Evolutionary conservation across 176 grass and related monocot species (phyloP), one percentile per base, ranked within the genome.

Genomic region (Eragrostis nindensis): DNA sequence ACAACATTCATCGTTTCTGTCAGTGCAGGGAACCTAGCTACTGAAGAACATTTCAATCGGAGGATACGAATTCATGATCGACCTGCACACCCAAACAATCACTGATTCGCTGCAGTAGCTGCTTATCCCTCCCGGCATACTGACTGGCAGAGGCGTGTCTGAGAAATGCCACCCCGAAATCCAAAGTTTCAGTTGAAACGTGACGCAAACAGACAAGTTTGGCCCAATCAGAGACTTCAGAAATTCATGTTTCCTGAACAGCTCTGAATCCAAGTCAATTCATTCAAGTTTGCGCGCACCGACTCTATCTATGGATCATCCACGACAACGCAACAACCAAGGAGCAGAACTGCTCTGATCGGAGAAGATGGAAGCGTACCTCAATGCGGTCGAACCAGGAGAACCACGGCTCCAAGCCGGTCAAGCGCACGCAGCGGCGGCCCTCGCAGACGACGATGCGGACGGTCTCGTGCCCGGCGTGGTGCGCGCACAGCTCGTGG

Each of bases 401-500:
- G 52, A 74, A 74, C 71, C 71, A 74, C 18, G 52, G 32, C 32
- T 74, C 52, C 1, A 18, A 22, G 71, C 50, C 52, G 11, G 52
- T 40, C 5, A 30, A 74, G 52, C 71, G 52, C 17, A 55, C 19
- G 12, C 71, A 74, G 50, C 22, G n/a, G 32, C 32, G 52, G 71
- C 71, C 71, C 8, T 41, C 30, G 50, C 12, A 24, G 19, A 22
- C 71, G 18, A 74, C 71, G 29, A 74, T n/a, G 50, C 6, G 49
- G 32, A 74, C 21, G 50, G 71, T 74, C 6, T 74, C 50, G 71
- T 74, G 71, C 18, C 71, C 71, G 18, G 11, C 12, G 18, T 78
- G 76, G 61, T 78, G 76, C 44, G 3, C 11, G 61, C 76, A 66
- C 27, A 52, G 43, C 76, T 60, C 45, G 42, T 26, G 59, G 61